phyloP scores from a whole-genome alignment of 768 basidiomycete species.

The Ephemerocybe angulata region DNA sequence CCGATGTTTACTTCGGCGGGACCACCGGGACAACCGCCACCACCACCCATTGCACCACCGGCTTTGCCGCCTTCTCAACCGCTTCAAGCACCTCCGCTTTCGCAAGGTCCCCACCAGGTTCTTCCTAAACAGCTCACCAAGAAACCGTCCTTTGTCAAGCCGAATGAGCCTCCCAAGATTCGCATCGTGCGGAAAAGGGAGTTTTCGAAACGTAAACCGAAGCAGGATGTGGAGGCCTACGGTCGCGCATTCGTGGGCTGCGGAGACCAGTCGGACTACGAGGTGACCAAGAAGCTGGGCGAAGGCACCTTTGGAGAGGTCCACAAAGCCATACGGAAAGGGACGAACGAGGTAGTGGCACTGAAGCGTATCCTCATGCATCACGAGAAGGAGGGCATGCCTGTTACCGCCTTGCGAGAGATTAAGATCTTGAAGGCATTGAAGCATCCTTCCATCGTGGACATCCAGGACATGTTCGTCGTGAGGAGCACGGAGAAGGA shows the following conservation, averaged over 20 bases:
- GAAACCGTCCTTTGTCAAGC: conserved; percentile 17
- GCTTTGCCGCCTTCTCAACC: neutral
- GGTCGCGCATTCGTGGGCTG: conserved; percentile 66
- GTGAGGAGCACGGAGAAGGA: conserved; percentile 69
- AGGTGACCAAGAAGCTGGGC: conserved; percentile 81
- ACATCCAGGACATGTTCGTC: conserved; percentile 91
- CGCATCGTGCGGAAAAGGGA: conserved; percentile 33
- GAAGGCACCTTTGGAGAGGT: conserved; percentile 98
- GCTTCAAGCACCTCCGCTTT: neutral
- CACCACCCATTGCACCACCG: neutral
- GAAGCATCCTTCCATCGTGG: conserved; percentile 79
- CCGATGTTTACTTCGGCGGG: neutral
- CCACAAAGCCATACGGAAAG: conserved; percentile 75
- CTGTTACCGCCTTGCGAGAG: conserved; percentile 93
- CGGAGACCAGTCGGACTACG: conserved; percentile 72
- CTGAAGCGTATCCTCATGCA: conserved; percentile 95
- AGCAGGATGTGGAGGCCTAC: conserved; percentile 67
- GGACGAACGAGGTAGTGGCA: conserved; percentile 65
- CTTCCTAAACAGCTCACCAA: neutral
- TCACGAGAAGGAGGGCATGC: conserved; percentile 95
- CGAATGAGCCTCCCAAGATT: conserved; percentile 22
- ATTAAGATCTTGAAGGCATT: conserved; percentile 94
- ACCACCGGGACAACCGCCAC: conserved; percentile 6
- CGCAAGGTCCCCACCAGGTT: neutral
- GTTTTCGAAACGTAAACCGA: conserved; percentile 41